Evolutionary conservation across 495 filamentous ascomycete genomes (phyloP).

Genomic region (Annulohypoxylon nitens): DNA sequence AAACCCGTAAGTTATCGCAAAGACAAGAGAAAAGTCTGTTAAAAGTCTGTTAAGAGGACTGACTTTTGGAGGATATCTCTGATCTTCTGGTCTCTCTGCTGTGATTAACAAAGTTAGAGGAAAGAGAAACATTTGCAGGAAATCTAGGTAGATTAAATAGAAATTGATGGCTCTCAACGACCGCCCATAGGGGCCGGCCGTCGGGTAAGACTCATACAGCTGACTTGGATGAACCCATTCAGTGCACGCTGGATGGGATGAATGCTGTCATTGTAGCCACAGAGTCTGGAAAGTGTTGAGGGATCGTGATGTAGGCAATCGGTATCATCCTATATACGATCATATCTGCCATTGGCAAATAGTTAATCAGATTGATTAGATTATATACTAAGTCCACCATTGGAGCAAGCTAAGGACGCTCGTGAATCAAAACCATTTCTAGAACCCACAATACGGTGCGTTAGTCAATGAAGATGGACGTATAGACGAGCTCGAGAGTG

Average conservation of each 20-base stretch:
- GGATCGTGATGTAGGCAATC: background rate
- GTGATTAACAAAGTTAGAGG: background rate
- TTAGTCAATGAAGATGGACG: background rate
- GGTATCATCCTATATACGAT: background rate
- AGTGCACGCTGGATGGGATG: constrained; percentile 1
- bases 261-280: background rate
- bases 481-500: background rate
- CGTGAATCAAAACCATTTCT: background rate
- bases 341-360: background rate
- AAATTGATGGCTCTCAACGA: background rate
- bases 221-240: background rate
- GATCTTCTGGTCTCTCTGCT: background rate
- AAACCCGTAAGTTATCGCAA: background rate
- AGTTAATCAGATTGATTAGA: constrained; percentile 6
- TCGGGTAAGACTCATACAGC: background rate
- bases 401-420: background rate
- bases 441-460: background rate
- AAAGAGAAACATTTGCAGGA: background rate
- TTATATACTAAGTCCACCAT: background rate
- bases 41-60: background rate
- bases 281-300: constrained; percentile 1
- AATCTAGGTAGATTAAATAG: background rate
- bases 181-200: background rate
- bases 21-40: background rate
- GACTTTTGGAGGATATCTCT: background rate